Conservation (phyloP, 495 filamentous ascomycete genomes). For the Peziza echinospora region DNA sequence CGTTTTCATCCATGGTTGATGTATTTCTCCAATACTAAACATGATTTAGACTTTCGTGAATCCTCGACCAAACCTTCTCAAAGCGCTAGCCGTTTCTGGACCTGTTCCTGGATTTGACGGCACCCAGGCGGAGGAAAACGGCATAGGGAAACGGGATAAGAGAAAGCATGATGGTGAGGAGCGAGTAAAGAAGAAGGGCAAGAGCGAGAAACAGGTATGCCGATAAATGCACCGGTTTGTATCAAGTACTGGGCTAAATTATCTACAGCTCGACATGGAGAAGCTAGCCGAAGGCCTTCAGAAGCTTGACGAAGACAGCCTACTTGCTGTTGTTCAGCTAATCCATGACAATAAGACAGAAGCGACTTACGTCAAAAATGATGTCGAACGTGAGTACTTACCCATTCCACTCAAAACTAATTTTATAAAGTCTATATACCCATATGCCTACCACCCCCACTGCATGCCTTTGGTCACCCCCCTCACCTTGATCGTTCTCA, state of each 20-base stretch:
- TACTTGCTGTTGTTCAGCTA: constrained; percentile 88
- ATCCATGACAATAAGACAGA: constrained; percentile 87
- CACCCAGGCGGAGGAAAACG: constrained; percentile 15
- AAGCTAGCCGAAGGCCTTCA: constrained; percentile 88
- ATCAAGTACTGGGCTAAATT: background rate
- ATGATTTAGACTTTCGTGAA: background rate
- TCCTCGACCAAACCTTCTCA: constrained; percentile 53
- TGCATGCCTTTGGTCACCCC: background rate
- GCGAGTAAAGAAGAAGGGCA: constrained; percentile 54
- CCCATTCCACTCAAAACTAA: constrained; percentile 2
- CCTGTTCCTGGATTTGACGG: constrained; percentile 56
- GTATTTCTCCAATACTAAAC: too few relatives aligned
- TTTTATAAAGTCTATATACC: background rate
- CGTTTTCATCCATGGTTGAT: background rate
- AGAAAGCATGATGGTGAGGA: constrained; percentile 38
- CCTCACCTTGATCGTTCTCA: too few relatives aligned
- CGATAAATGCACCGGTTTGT: background rate
- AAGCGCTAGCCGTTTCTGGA: constrained; percentile 55
- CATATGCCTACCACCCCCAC: too few relatives aligned
- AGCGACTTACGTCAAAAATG: constrained; percentile 90
- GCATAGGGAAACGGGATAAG: constrained; percentile 26
- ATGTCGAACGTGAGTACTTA: constrained; percentile 58
- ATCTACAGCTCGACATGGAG: constrained; percentile 60
- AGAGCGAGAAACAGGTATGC: constrained; percentile 42
- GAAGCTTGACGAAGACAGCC: constrained; percentile 65